A percentile compares a stretch with the other conserved stretches of the same genome.
Conservation (phyloP, 75 land plant species). For the Selaginella moellendorffii region DNA sequence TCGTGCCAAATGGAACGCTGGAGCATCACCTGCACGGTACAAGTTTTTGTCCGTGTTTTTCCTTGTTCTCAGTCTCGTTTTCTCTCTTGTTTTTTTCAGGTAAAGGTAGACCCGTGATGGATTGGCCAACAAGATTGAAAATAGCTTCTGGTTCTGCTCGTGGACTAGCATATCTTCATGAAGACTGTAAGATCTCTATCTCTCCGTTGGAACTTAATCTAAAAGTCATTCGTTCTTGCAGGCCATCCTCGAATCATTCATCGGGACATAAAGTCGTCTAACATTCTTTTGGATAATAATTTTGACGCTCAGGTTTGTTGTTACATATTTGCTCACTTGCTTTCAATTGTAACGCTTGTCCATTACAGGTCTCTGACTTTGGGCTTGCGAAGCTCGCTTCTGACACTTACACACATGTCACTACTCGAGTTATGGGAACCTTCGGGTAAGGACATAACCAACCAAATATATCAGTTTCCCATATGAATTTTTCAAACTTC, state of each 20-base stretch:
- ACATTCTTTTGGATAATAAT: slow-evolving; percentile 37
- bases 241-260: slow-evolving; percentile 74
- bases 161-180: slow-evolving; percentile 60
- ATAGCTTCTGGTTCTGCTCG: slow-evolving; percentile 59
- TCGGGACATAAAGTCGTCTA: slow-evolving; percentile 55
- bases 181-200: slow-evolving; percentile 42
- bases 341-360: background rate
- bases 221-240: background rate
- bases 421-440: slow-evolving; percentile 7
- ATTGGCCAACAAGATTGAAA: slow-evolving; percentile 49
- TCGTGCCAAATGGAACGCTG: slow-evolving; percentile 65
- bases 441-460: slow-evolving; percentile 6
- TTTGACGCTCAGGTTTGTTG: slow-evolving; percentile 43
- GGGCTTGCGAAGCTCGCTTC: slow-evolving; percentile 1
- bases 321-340: background rate
- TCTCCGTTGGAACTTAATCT: background rate
- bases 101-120: slow-evolving; percentile 36
- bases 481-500: background rate
- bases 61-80: background rate
- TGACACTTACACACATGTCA: slow-evolving; percentile 7
- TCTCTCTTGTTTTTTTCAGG: slow-evolving; percentile 18
- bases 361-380: slow-evolving; percentile 7
- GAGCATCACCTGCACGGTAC: slow-evolving; percentile 67
- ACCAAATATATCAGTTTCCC: background rate
- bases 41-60: background rate